A percentile compares a stretch with the other conserved stretches of the same genome.
These are phyloP conservation scores for Teratosphaeria nubilosa DNA, from an alignment of 2,329 filamentous ascomycete species.

Conservation along the genomic window DNA sequence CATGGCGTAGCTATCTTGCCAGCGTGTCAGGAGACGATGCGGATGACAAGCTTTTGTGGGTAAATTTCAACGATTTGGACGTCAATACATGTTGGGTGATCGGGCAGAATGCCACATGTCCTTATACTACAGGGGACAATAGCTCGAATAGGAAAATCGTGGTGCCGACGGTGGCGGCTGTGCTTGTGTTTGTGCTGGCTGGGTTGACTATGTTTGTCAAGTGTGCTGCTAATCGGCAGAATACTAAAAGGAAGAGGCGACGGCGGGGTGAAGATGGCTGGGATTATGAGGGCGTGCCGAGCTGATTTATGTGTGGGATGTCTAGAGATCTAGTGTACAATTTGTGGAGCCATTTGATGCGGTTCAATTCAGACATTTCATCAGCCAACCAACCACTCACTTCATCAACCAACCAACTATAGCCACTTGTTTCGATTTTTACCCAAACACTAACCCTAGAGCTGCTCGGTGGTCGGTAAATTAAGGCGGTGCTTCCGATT, in stretches of 20 bases:
- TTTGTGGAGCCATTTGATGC: neutral
- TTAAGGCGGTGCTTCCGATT: no score
- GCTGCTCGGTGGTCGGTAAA: no score
- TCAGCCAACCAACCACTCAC: no score
- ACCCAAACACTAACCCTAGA: no score
- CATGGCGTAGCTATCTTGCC: conserved; percentile 13
- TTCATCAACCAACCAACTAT: no score
- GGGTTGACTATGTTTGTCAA: conserved; percentile 54
- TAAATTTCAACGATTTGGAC: conserved; percentile 47
- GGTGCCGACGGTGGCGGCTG: conserved; percentile 51
- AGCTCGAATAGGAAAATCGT: conserved; percentile 40
- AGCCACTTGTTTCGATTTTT: no score
- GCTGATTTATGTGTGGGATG: neutral
- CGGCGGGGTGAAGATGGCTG: conserved; percentile 41
- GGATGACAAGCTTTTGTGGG: conserved; percentile 16
- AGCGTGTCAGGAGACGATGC: conserved; percentile 17
- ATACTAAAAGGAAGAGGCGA: conserved; percentile 37
- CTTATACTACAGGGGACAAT: conserved; percentile 34
- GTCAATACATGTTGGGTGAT: conserved; percentile 50
- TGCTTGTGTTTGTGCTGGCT: conserved; percentile 53
- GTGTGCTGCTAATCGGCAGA: conserved; percentile 50
- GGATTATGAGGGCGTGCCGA: conserved; percentile 59
- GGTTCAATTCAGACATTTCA: no score
- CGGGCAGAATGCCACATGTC: conserved; percentile 47
- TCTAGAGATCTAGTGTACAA: neutral